Percentiles rank a stretch among this genome's conserved stretches.
phyloP scores from a whole-genome alignment of 208 protist genomes.

The Tritrichomonas musculus region DNA sequence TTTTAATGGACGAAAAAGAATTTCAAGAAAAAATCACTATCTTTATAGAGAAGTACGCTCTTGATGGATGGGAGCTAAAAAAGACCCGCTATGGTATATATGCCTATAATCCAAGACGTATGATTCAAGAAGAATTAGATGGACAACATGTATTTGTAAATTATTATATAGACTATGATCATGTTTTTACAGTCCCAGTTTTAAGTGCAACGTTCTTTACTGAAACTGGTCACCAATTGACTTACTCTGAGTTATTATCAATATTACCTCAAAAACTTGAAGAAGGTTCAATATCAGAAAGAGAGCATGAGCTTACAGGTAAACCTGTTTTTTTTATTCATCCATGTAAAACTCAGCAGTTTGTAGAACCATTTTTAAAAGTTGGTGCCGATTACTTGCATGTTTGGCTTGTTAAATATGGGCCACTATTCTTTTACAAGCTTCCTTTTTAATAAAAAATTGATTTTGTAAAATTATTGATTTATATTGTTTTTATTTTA shows the following conservation, averaged over 20 bases:
- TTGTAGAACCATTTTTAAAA: background rate
- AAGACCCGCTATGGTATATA: background rate
- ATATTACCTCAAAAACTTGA: conserved; percentile 1
- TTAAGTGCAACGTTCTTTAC: background rate
- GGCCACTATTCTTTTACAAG: background rate
- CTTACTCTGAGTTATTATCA: background rate
- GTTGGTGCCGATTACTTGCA: background rate
- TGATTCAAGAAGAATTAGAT: background rate
- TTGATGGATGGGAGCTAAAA: conserved; percentile 19
- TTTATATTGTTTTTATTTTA: too few relatives aligned
- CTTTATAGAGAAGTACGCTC: background rate
- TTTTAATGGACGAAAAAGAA: background rate
- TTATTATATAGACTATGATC: conserved; percentile 7
- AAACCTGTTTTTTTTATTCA: conserved; percentile 26
- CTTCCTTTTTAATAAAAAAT: conserved; percentile 7
- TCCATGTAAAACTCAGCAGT: background rate
- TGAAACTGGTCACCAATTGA: background rate
- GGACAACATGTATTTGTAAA: background rate
- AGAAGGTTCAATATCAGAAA: background rate
- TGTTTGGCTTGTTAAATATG: background rate
- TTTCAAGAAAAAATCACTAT: background rate
- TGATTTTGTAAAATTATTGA: too few relatives aligned
- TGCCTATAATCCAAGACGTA: background rate
- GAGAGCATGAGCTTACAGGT: background rate
- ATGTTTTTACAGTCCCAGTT: background rate